Percentiles rank a stretch among this genome's conserved stretches.
phyloP scores from a whole-genome alignment of 2,329 filamentous ascomycete genomes.

The Metarhizium humberi region DNA sequence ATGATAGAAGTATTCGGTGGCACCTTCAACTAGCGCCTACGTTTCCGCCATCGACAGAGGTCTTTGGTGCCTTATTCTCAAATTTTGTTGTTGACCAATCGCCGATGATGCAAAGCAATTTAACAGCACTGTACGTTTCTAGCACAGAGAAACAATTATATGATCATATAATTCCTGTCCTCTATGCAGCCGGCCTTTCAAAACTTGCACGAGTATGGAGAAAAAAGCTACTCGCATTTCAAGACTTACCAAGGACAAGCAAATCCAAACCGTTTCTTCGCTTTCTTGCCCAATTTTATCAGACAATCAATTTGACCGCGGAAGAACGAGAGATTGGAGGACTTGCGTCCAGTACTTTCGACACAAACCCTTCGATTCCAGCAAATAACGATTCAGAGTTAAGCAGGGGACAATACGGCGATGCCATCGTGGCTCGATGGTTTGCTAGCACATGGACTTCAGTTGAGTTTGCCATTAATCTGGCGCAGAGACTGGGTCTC shows the following conservation, averaged over 20 bases:
- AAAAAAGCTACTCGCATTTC: constrained; percentile 25
- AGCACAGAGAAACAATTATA: constrained; percentile 36
- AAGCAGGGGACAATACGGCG: constrained; percentile 16
- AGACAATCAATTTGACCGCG: constrained; percentile 24
- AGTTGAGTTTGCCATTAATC: constrained; percentile 60
- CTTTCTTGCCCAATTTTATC: constrained; percentile 37
- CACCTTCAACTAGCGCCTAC: constrained; percentile 33
- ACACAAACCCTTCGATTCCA: not conserved
- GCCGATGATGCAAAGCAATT: constrained; percentile 25
- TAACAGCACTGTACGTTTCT: constrained; percentile 36
- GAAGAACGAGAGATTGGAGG: constrained; percentile 24
- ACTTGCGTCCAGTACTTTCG: not conserved
- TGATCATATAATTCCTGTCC: constrained; percentile 39
- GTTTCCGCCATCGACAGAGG: constrained; percentile 31
- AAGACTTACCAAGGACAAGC: constrained; percentile 32
- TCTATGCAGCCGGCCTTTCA: constrained; percentile 38
- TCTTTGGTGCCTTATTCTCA: constrained; percentile 33
- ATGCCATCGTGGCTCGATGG: constrained; percentile 64
- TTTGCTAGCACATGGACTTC: constrained; percentile 67
- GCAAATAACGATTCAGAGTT: not conserved
- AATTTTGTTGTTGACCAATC: constrained; percentile 30
- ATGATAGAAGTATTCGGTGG: constrained; percentile 34
- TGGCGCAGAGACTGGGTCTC: constrained; percentile 62
- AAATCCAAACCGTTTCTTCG: constrained; percentile 37
- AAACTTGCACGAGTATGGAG: constrained; percentile 39